Percentiles rank a stretch among this genome's conserved stretches.
Evolutionary conservation across 1,284 basidiomycete genomes (phyloP).

Genomic region (Fomes fomentarius): DNA sequence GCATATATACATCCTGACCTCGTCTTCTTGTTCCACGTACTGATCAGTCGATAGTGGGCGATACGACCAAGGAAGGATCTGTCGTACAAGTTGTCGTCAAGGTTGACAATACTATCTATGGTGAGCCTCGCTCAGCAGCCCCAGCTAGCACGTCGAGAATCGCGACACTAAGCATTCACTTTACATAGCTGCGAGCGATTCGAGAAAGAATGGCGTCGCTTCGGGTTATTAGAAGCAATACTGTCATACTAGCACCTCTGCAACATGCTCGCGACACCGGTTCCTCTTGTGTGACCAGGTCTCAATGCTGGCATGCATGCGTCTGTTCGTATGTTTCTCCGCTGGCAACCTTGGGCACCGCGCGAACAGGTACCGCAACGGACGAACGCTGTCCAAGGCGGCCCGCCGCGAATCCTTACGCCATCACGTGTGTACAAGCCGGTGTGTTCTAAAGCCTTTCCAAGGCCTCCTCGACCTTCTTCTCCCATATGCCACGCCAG

Average conservation of each 20-base stretch:
- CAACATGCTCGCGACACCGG: slow-evolving; percentile 4
- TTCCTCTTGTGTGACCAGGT: slow-evolving; percentile 5
- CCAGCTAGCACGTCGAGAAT: background rate
- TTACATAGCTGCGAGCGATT: slow-evolving; percentile 79
- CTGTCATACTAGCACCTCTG: slow-evolving; percentile 5
- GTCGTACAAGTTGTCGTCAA: slow-evolving; percentile 77
- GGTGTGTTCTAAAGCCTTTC: background rate
- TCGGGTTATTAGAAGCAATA: slow-evolving; percentile 64
- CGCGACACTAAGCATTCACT: too few species aligned
- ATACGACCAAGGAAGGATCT: slow-evolving; percentile 64
- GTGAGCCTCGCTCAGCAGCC: slow-evolving; percentile 40
- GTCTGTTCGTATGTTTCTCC: slow-evolving; percentile 1
- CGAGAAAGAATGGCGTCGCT: slow-evolving; percentile 82
- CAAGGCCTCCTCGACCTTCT: too few species aligned
- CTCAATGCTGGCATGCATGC: background rate
- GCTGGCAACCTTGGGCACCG: background rate
- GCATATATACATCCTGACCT: slow-evolving; percentile 19
- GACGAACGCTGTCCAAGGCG: background rate
- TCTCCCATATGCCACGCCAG: too few species aligned
- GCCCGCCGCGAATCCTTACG: background rate
- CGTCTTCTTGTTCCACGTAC: background rate
- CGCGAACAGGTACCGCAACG: background rate
- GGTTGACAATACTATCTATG: slow-evolving; percentile 56
- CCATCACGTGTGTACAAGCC: slow-evolving; percentile 1
- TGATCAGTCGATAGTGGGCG: slow-evolving; percentile 32